Evolutionary conservation across 495 filamentous ascomycete species (phyloP).

Genomic region (Bombardia bombarda): DNA sequence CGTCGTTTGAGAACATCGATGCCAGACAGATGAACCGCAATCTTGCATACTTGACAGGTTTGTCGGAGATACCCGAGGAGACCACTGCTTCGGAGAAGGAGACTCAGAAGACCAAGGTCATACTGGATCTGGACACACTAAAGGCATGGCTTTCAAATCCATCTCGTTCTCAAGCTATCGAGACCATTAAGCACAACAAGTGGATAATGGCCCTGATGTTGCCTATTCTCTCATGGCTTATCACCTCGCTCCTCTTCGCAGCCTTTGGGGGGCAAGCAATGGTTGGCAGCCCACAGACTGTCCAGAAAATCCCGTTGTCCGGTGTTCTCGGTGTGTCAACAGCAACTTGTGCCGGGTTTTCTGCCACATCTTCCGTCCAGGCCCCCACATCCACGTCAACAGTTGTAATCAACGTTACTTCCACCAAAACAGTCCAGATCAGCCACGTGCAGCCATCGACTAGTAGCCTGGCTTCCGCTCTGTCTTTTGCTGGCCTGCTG

Average conservation of each 20-base stretch:
- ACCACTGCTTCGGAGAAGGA: slow-evolving; percentile 9
- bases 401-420: slow-evolving; percentile 31
- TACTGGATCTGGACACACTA: too few relatives aligned
- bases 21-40: slow-evolving; percentile 68
- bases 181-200: slow-evolving; percentile 1
- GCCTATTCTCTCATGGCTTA: slow-evolving; percentile 2
- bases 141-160: too few relatives aligned
- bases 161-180: background rate
- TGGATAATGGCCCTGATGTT: slow-evolving; percentile 7
- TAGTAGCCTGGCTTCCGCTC: slow-evolving; percentile 29
- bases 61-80: slow-evolving; percentile 19
- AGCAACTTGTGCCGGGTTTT: background rate
- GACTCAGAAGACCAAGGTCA: slow-evolving; percentile 21
- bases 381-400: slow-evolving; percentile 25
- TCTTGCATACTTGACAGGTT: slow-evolving; percentile 55
- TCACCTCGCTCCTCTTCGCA: background rate
- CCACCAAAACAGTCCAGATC: slow-evolving; percentile 24
- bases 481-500: slow-evolving; percentile 29
- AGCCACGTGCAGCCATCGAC: slow-evolving; percentile 28
- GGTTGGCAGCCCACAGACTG: background rate
- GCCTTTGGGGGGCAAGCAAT: background rate
- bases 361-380: slow-evolving; percentile 6
- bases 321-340: slow-evolving; percentile 14
- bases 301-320: background rate
- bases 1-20: slow-evolving; percentile 64